Evolutionary conservation across 208 protist genomes (phyloP), one percentile per base, ranked within the genome.

Genomic region (Trypanosoma caninum): DNA sequence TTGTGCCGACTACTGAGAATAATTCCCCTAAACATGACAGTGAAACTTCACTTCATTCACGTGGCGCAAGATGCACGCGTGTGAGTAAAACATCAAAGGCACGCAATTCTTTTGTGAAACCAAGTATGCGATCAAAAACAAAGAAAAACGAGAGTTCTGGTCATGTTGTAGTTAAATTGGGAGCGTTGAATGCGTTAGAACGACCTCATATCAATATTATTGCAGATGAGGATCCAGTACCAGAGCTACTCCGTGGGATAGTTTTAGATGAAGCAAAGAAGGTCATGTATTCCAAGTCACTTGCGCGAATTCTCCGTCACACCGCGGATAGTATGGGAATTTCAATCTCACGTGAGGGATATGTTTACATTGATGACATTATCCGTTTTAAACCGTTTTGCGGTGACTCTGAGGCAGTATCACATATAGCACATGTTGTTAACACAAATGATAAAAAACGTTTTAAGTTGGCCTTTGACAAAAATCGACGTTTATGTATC

Each of bases 221-320:
- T 6, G 16, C 7, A 22, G 48, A 57, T 44, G 64, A 56, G 25
- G 45, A 70, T 47, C 64, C 64, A 22, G 16, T 63, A 18, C 35
- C 33, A 16, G 11, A 9, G 16, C 38, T 63, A 27, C 40, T 63
- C 8, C n/a, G 38, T 41, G 53, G 13, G 18, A 10, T 23, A 3
- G n/a, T 27, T 28, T 42, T 70, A 14, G 22, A 55, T 20, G 16
- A 57, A 18, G 27, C 33, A 18, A 53, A 52, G 27, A 63, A 45
- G 30, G 41, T 65, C n/a, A 16, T 13, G 37, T 72, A 82, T 31
- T 90, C 80, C 5, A 89, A 85, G 61, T 61, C 74, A n/a, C 58
- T 94, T 40, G 69, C 73, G 7, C 69, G 65, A 3, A 64, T 95
- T 10, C 78, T 95, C 16, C 88, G 88, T 7, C 88, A 95, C 65